Percentiles rank a stretch among this genome's conserved stretches.
Evolutionary conservation across 495 filamentous ascomycete genomes (phyloP).

Genomic region (Astrothelium macrocarpum): DNA sequence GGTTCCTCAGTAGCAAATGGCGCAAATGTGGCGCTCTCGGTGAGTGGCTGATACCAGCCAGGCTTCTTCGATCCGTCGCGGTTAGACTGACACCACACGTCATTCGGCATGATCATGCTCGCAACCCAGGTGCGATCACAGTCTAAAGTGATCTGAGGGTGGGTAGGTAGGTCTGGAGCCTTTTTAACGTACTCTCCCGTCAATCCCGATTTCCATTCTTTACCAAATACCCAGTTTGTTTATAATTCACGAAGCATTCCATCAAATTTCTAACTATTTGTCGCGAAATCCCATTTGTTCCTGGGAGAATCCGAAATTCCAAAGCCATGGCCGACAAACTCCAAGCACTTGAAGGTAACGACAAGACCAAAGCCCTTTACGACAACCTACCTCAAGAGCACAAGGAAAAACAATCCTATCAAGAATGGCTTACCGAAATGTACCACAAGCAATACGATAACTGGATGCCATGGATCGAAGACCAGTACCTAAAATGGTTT

Average conservation of each 20-base stretch:
- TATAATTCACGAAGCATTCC: neutral
- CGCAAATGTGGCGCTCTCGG: neutral
- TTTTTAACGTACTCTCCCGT: neutral
- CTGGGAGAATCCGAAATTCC: no score
- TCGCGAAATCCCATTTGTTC: no score
- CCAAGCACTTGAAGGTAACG: conserved; percentile 21
- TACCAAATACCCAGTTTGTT: neutral
- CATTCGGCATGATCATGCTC: neutral
- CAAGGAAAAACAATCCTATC: conserved; percentile 20
- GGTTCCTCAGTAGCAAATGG: neutral
- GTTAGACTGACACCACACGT: neutral
- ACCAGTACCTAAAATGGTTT: conserved; percentile 58
- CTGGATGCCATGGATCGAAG: conserved; percentile 70
- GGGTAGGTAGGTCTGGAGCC: no score
- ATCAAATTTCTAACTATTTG: no score
- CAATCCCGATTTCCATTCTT: neutral
- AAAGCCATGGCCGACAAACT: conserved; percentile 11
- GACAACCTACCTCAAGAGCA: conserved; percentile 18
- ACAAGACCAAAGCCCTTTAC: conserved; percentile 22
- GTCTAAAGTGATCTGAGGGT: no score
- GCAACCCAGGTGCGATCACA: neutral
- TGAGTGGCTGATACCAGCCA: neutral
- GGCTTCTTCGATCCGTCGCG: neutral
- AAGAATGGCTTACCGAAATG: conserved; percentile 45
- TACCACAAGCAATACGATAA: conserved; percentile 59